phyloP scores from a whole-genome alignment of 2,329 filamentous ascomycete genomes.

The Penicillium digitatum region DNA sequence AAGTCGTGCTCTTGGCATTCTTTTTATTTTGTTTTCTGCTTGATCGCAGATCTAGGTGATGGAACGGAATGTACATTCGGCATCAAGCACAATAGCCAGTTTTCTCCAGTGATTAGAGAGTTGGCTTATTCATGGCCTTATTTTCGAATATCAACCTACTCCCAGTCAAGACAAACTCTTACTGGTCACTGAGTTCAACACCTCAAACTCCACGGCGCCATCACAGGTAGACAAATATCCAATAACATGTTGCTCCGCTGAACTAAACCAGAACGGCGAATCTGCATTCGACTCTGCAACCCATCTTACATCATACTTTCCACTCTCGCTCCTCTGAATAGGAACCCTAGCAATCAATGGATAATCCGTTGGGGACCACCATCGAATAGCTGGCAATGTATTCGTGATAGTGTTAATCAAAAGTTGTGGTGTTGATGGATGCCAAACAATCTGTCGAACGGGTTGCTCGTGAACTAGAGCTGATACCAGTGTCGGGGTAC shows the following conservation, averaged over 20 bases:
- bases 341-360: slow-evolving; percentile 33
- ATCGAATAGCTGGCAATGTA: slow-evolving; percentile 31
- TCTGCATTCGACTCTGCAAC: slow-evolving; percentile 20
- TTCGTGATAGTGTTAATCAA: slow-evolving; percentile 39
- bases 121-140: neutral
- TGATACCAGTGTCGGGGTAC: slow-evolving; percentile 29
- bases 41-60: neutral
- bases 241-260: slow-evolving; percentile 34
- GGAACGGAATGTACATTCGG: neutral
- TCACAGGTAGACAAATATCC: slow-evolving; percentile 29
- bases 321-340: slow-evolving; percentile 31
- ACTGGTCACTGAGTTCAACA: slow-evolving; percentile 28
- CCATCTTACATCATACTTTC: slow-evolving; percentile 37
- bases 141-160: no score
- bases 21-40: neutral
- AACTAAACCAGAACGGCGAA: slow-evolving; percentile 36
- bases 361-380: slow-evolving; percentile 31
- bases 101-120: neutral
- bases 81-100: neutral
- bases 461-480: slow-evolving; percentile 42
- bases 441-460: slow-evolving; percentile 42
- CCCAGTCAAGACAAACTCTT: slow-evolving; percentile 3
- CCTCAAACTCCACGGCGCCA: slow-evolving; percentile 24
- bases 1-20: neutral
- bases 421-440: slow-evolving; percentile 34